phyloP scores from a whole-genome alignment of 1,139 yeast species.

The Yamadazyma sp. region DNA sequence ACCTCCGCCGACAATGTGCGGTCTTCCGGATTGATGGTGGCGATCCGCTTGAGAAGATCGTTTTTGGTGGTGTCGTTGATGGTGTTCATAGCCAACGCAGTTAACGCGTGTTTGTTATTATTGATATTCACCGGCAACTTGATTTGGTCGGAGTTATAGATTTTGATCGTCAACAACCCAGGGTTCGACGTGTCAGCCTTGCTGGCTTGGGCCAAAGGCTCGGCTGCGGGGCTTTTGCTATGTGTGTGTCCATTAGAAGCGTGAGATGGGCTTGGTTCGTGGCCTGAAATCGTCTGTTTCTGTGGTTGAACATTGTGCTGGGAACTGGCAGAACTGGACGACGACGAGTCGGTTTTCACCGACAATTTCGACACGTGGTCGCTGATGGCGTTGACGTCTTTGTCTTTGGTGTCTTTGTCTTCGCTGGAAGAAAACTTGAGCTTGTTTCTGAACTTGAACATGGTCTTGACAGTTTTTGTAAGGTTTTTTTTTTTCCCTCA shows the following conservation, averaged over 20 bases:
- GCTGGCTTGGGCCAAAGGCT: slow-evolving; percentile 2
- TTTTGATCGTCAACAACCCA: slow-evolving; percentile 69
- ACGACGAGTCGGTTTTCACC: slow-evolving; percentile 4
- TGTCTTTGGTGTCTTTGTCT: slow-evolving; percentile 7
- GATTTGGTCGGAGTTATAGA: slow-evolving; percentile 61
- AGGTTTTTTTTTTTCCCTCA: not conserved
- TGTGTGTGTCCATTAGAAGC: not conserved
- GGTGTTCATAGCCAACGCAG: slow-evolving; percentile 52
- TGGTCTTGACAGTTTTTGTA: slow-evolving; percentile 10
- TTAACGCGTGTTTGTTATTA: slow-evolving; percentile 51
- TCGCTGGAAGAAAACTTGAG: slow-evolving; percentile 40
- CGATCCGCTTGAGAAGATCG: slow-evolving; percentile 34
- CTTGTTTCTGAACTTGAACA: slow-evolving; percentile 49
- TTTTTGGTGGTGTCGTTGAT: slow-evolving; percentile 39
- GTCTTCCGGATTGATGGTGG: slow-evolving; percentile 23
- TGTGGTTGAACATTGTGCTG: slow-evolving; percentile 3
- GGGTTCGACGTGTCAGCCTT: slow-evolving; percentile 37
- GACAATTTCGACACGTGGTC: slow-evolving; percentile 6
- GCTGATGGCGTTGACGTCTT: slow-evolving; percentile 3
- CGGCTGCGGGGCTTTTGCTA: not conserved
- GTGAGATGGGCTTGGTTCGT: not conserved
- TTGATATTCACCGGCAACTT: slow-evolving; percentile 61
- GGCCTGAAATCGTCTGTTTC: not conserved
- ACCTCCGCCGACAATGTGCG: slow-evolving; percentile 31
- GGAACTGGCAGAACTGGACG: slow-evolving; percentile 5